These are phyloP conservation scores for Ustulina deusta DNA, from an alignment of 2,329 filamentous ascomycete species.

Conservation along the genomic window DNA sequence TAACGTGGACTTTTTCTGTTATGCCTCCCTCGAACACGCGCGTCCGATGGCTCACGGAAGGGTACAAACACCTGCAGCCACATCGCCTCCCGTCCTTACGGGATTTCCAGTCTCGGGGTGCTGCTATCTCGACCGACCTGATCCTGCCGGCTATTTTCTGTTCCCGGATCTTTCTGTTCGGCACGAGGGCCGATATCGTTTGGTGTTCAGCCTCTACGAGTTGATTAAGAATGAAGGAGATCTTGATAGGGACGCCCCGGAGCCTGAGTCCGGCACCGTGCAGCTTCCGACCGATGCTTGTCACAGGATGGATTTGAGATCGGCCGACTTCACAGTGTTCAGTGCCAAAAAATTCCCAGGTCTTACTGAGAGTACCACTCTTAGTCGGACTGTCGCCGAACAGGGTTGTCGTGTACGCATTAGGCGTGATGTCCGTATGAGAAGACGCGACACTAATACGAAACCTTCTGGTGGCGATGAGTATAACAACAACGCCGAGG, in stretches of 20 bases:
- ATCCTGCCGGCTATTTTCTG: conserved; percentile 88
- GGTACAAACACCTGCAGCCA: conserved; percentile 73
- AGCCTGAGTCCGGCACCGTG: conserved; percentile 50
- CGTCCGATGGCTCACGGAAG: conserved; percentile 86
- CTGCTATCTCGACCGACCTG: conserved; percentile 91
- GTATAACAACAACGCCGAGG: conserved; percentile 67
- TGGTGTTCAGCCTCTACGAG: conserved; percentile 94
- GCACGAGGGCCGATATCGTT: conserved; percentile 91
- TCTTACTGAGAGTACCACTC: conserved; percentile 84
- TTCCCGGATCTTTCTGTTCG: conserved; percentile 97
- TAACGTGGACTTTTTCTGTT: conserved; percentile 98
- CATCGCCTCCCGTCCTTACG: conserved; percentile 85
- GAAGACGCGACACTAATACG: conserved; percentile 80
- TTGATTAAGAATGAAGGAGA: conserved; percentile 89
- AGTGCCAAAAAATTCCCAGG: conserved; percentile 99
- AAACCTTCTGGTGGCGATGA: conserved; percentile 64
- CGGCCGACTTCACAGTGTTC: conserved; percentile 85
- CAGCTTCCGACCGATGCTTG: conserved; percentile 68
- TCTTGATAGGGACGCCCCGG: conserved; percentile 68
- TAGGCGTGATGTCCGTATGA: conserved; percentile 91
- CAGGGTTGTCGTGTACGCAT: conserved; percentile 98
- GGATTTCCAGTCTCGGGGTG: conserved; percentile 96
- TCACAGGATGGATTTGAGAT: conserved; percentile 91
- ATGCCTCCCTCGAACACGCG: conserved; percentile 88
- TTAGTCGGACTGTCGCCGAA: conserved; percentile 93